Evolutionary conservation across 306 rosid genomes (phyloP), one percentile per base, ranked within the genome.

Genomic region (Prunus armeniaca): DNA sequence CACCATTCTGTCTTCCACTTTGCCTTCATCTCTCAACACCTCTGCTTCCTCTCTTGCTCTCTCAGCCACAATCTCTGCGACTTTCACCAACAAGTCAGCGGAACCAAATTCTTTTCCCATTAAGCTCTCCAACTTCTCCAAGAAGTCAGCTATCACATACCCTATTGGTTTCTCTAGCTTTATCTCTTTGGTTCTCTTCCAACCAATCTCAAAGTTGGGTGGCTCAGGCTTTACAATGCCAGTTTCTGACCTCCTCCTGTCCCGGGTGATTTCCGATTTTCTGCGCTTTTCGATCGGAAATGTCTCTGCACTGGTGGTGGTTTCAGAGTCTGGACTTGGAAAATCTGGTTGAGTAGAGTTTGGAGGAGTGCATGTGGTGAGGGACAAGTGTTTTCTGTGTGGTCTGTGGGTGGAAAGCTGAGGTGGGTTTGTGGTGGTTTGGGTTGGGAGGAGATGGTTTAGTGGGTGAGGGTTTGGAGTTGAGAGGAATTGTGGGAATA

Each of bases 1-100:
- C 4, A 94, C 91, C 91, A 90, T 78, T 82, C 98, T 90, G 65
- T 89, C 97, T n/a, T 91, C 98, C 73, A 91, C 98, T 76, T 94
- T 86, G 2, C 96, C 97, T 64, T 87, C 91, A 50, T 91, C 98
- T 51, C 82, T 86, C 80, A 94, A 43, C 72, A 90, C 77, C 61
- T 91, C 87, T 1, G 97, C 97, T 65, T 94, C 98, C 82, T 94
- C 98, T 73, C 93, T 88, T 2, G 93, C 97, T 70, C 98, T 86
- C 76, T 90, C 97, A 4, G 98, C 96, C 58, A 90, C 98, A 14
- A 94, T 92, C 69, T 91, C 97, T 15, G 91, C 98, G 0, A 81
- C 94, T 49, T 94, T 94, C 4, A 89, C 89, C 80, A 94, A 55
- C 30, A 94, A 76, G 30, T 89, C 91, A 4, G 88, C 80, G 3